Percentiles rank a stretch among this genome's conserved stretches.
These are phyloP conservation scores for Arachnopeziza araneosa DNA, from an alignment of 2,329 filamentous ascomycete species.

Conservation along the genomic window DNA sequence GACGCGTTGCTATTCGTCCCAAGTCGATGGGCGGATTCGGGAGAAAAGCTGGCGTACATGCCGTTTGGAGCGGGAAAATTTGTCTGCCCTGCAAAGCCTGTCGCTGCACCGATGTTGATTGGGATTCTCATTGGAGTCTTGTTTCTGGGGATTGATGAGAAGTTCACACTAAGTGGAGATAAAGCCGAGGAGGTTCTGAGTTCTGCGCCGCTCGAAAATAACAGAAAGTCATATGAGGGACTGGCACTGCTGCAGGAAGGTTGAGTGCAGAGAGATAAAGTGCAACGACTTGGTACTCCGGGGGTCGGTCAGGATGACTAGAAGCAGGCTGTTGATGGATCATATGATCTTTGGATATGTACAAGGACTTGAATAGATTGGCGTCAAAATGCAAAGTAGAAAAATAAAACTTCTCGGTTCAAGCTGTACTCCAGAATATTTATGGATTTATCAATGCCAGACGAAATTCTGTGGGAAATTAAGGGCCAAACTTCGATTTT, in stretches of 20 bases:
- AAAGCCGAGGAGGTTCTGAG: not conserved
- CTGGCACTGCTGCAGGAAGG: not conserved
- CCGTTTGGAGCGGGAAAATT: conserved; percentile 13
- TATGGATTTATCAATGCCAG: not conserved
- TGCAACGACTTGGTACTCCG: not conserved
- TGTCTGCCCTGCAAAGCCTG: conserved; percentile 10
- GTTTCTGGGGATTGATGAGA: not conserved
- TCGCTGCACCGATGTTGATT: not conserved
- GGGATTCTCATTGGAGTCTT: not conserved
- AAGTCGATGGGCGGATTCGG: conserved; percentile 20
- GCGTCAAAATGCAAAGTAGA: not conserved
- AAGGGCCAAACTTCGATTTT: not conserved
- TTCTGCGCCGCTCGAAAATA: not conserved
- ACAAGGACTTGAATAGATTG: not conserved
- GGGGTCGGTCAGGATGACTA: not conserved
- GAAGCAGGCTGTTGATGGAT: not conserved
- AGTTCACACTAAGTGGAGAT: not conserved
- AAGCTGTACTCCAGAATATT: not conserved
- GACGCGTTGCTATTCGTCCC: conserved; percentile 11
- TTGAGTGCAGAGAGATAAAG: not conserved
- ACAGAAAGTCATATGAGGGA: not conserved
- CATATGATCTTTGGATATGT: not conserved
- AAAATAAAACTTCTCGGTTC: not conserved
- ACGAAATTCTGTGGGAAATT: not conserved
- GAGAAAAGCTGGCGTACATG: conserved; percentile 3